A percentile compares a stretch with the other conserved stretches of the same genome.
Conservation (phyloP, 805 yeast species). For the Sugiyamaella boreocaroliniensis region DNA sequence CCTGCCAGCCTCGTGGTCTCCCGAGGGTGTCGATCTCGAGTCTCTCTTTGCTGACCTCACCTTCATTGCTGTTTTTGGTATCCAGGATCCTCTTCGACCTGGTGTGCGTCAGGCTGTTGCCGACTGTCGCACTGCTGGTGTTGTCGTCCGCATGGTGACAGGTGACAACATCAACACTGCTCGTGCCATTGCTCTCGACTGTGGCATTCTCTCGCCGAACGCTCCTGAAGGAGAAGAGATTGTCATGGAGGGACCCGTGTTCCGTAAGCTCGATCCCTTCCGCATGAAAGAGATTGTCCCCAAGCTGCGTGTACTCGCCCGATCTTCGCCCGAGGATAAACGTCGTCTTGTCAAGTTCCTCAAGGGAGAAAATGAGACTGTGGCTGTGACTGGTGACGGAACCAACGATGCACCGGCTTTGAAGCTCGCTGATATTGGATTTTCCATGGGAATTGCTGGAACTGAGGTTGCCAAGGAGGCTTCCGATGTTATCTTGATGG, state of each 20-base stretch:
- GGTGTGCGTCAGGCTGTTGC: conserved; percentile 88
- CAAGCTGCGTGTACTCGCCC: conserved; percentile 72
- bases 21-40: conserved; percentile 13
- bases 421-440: conserved; percentile 94
- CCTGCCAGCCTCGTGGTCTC: conserved; percentile 30
- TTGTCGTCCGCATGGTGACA: conserved; percentile 93
- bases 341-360: conserved; percentile 76
- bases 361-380: conserved; percentile 79
- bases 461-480: conserved; percentile 99
- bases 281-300: conserved; percentile 64
- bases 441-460: conserved; percentile 97
- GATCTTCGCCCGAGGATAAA: conserved; percentile 96
- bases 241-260: conserved; percentile 90
- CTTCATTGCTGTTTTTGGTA: conserved; percentile 77
- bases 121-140: conserved; percentile 86
- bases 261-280: conserved; percentile 55
- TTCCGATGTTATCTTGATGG: conserved; percentile 84
- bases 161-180: conserved; percentile 95
- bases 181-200: conserved; percentile 76
- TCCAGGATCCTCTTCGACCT: conserved; percentile 86
- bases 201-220: conserved; percentile 59
- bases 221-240: conserved; percentile 39
- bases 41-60: conserved; percentile 32
- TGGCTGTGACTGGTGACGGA: conserved; percentile 99
- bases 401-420: conserved; percentile 98